Conservation (phyloP, 805 yeast genomes). For the Tetrapisispora namnaoensis region DNA sequence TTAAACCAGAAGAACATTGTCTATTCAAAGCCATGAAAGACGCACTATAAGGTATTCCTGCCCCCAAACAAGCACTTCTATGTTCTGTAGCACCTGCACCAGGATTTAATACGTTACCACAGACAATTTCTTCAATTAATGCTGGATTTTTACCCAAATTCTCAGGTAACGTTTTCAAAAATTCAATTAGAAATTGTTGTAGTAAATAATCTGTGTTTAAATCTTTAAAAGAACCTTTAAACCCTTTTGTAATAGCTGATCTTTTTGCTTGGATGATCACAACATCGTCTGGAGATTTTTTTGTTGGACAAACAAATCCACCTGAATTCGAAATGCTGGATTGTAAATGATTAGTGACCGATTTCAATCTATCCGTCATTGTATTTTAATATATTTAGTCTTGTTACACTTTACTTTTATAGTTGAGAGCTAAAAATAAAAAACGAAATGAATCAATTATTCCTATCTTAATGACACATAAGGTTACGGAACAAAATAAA, state of each 20-base stretch:
- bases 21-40: constrained; percentile 83
- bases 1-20: constrained; percentile 90
- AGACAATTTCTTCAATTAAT: constrained; percentile 71
- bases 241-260: constrained; percentile 82
- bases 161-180: constrained; percentile 41
- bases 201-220: constrained; percentile 73
- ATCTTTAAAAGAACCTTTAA: constrained; percentile 78
- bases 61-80: constrained; percentile 83
- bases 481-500: too few relatives aligned
- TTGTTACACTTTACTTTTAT: not conserved
- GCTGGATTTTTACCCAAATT: constrained; percentile 38
- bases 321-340: constrained; percentile 3
- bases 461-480: too few relatives aligned
- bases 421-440: too few relatives aligned
- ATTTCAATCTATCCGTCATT: constrained; percentile 25
- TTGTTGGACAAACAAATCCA: constrained; percentile 3
- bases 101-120: constrained; percentile 84
- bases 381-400: not conserved
- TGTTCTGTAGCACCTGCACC: constrained; percentile 96
- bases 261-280: constrained; percentile 86
- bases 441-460: too few relatives aligned
- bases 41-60: constrained; percentile 74
- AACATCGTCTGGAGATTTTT: constrained; percentile 69
- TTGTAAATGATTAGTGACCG: constrained; percentile 21
- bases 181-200: constrained; percentile 50